Conservation (phyloP, 495 filamentous ascomycete species). For the Aspergillus indologenus region DNA sequence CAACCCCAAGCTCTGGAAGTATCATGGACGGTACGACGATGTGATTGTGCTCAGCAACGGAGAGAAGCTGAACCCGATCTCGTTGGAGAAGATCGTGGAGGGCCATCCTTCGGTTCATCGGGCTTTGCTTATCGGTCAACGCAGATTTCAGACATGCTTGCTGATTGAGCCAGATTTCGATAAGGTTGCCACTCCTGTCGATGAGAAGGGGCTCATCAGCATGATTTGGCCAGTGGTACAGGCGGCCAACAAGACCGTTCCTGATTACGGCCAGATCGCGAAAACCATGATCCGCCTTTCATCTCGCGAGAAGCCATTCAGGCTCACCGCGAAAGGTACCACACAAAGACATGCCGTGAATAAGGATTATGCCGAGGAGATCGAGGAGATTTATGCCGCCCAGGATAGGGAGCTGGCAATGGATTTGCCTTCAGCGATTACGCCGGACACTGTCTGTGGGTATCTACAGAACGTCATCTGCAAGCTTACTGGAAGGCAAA, state of each 20-base stretch:
- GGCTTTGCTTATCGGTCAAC: constrained; percentile 49
- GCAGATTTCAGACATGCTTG: constrained; percentile 50
- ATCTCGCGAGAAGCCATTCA: background rate
- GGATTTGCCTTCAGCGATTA: background rate
- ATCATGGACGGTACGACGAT: constrained; percentile 54
- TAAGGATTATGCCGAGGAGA: background rate
- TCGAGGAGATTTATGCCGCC: background rate
- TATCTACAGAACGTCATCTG: background rate
- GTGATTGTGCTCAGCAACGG: constrained; percentile 63
- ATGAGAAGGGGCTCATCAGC: background rate
- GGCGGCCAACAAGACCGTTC: background rate
- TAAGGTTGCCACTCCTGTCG: background rate
- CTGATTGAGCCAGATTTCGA: constrained; percentile 44
- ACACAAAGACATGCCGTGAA: background rate
- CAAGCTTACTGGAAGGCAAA: background rate
- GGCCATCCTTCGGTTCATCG: constrained; percentile 44
- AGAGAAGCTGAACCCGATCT: constrained; percentile 60
- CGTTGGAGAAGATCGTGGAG: constrained; percentile 47
- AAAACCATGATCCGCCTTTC: background rate
- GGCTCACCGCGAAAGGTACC: background rate
- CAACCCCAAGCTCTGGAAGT: constrained; percentile 47
- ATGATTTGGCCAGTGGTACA: background rate
- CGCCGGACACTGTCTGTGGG: background rate
- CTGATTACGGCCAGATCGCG: background rate
- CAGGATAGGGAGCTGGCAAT: background rate